Percentiles rank a stretch among this genome's conserved stretches.
Conservation (phyloP, 768 basidiomycete genomes). For the Leucocoprinus leucothites region DNA sequence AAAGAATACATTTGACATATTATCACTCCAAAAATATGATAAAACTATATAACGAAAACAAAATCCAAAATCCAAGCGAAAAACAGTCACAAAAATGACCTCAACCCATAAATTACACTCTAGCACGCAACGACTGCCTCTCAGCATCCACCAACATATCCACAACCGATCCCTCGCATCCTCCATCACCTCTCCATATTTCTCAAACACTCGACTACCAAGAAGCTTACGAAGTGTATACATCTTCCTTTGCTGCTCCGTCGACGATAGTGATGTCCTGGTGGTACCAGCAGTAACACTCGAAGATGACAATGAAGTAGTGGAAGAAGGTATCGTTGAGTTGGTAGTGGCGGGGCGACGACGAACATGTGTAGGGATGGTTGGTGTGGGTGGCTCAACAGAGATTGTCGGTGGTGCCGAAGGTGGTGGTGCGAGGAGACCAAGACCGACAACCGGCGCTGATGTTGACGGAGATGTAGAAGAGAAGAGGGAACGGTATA, state of each 20-base stretch:
- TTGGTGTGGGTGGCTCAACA: slow-evolving; percentile 47
- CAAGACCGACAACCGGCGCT: neutral
- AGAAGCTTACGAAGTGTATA: slow-evolving; percentile 50
- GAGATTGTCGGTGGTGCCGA: slow-evolving; percentile 21
- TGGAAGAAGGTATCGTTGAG: neutral
- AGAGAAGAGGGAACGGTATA: slow-evolving; percentile 62
- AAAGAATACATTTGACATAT: too few species aligned
- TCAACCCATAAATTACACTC: too few species aligned
- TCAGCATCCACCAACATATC: slow-evolving; percentile 59
- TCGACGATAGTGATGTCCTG: neutral
- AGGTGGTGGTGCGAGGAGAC: neutral
- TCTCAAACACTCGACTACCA: slow-evolving; percentile 46
- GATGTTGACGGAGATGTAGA: slow-evolving; percentile 16
- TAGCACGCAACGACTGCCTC: slow-evolving; percentile 16
- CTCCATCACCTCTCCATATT: slow-evolving; percentile 40
- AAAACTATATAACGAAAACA: too few species aligned
- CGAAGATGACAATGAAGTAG: neutral
- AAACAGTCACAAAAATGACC: too few species aligned
- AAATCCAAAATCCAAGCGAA: too few species aligned
- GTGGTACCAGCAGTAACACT: neutral
- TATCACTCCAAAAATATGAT: too few species aligned
- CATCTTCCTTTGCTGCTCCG: slow-evolving; percentile 33
- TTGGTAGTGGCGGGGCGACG: neutral
- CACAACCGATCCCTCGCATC: slow-evolving; percentile 74
- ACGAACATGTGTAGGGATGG: slow-evolving; percentile 17